A percentile compares a stretch with the other conserved stretches of the same genome.
Evolutionary conservation across 2,329 filamentous ascomycete genomes (phyloP).

Genomic region (Emmonsiellopsis sp.): DNA sequence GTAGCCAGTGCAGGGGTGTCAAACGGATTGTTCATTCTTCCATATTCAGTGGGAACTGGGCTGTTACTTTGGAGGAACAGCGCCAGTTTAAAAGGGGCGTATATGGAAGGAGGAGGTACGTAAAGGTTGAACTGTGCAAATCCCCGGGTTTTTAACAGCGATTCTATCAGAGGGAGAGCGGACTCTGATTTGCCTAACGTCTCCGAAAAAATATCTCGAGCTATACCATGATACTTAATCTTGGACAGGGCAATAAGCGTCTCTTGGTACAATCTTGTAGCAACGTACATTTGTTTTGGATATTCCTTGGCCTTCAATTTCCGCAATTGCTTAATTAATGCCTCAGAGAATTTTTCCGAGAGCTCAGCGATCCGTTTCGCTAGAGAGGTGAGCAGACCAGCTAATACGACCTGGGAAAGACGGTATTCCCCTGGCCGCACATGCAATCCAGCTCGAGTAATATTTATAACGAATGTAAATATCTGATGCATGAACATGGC

Average conservation of each 20-base stretch:
- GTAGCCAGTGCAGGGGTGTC: neutral
- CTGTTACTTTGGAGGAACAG: neutral
- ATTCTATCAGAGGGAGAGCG: neutral
- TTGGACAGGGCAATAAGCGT: neutral
- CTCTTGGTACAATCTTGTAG: neutral
- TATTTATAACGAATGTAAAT: conserved; percentile 11
- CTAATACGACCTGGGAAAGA: conserved; percentile 8
- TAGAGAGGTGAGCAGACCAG: conserved; percentile 13
- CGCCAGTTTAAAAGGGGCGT: neutral
- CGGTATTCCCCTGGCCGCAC: conserved; percentile 5
- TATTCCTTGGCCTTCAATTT: neutral
- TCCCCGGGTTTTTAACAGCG: neutral
- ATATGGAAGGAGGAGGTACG: neutral
- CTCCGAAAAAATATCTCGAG: neutral
- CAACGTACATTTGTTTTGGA: neutral
- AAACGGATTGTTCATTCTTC: neutral
- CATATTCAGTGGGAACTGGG: neutral
- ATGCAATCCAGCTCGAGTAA: conserved; percentile 10
- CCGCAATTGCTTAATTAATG: neutral
- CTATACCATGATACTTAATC: neutral
- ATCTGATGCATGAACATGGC: conserved; percentile 12
- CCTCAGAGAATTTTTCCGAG: conserved; percentile 10
- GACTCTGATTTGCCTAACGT: neutral
- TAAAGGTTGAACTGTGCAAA: neutral
- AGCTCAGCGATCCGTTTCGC: conserved; percentile 11